A percentile compares a stretch with the other conserved stretches of the same genome.
These are phyloP conservation scores for Lepidium didymum DNA, from an alignment of 345 rosid species.

Conservation along the genomic window DNA sequence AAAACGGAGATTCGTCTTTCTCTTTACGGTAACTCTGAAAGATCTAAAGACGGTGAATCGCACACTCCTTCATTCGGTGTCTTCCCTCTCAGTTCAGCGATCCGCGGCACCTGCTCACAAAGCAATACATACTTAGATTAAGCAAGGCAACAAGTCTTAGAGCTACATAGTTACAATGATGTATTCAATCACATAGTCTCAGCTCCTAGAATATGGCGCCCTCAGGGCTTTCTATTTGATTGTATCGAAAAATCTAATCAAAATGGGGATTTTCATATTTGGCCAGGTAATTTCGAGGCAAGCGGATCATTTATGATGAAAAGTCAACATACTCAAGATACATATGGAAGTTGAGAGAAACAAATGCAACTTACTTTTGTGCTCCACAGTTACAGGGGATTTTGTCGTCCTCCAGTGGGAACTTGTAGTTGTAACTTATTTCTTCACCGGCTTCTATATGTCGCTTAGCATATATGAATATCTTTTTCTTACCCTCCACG, in stretches of 20 bases:
- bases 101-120: slow-evolving; percentile 74
- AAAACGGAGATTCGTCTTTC: slow-evolving; percentile 5
- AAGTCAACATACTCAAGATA: background rate
- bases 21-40: background rate
- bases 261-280: too few relatives aligned
- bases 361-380: slow-evolving; percentile 55
- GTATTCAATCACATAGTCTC: too few relatives aligned
- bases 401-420: slow-evolving; percentile 91
- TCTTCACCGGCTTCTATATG: slow-evolving; percentile 87
- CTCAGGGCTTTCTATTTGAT: too few relatives aligned
- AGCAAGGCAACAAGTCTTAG: background rate
- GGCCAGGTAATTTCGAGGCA: too few relatives aligned
- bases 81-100: slow-evolving; percentile 57
- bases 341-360: background rate
- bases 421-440: slow-evolving; percentile 90
- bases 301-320: too few relatives aligned
- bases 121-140: background rate
- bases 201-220: too few relatives aligned
- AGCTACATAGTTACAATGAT: background rate
- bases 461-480: slow-evolving; percentile 91
- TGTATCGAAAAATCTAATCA: too few relatives aligned
- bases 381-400: slow-evolving; percentile 98
- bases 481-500: slow-evolving; percentile 85
- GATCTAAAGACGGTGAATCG: background rate
- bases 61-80: slow-evolving; percentile 21